Percentiles rank a stretch among this genome's conserved stretches.
These are phyloP conservation scores for Aspergillus sp. DNA, from an alignment of 2,329 filamentous ascomycete species.

Conservation along the genomic window DNA sequence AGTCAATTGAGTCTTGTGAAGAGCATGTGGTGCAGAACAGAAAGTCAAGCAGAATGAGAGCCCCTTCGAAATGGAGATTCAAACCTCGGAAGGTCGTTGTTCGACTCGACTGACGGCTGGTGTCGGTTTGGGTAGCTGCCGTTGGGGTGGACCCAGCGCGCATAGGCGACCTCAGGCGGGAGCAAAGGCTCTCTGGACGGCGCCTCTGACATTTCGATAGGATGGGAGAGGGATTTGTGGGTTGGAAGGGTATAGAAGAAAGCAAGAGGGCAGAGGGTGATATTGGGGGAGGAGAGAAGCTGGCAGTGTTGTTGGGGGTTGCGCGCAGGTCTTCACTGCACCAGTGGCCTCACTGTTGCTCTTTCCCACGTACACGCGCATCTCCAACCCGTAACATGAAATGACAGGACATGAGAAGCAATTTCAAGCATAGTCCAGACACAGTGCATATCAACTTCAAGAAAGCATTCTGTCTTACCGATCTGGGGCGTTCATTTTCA, in stretches of 20 bases:
- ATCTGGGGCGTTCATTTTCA: slow-evolving; percentile 48
- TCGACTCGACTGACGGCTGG: slow-evolving; percentile 20
- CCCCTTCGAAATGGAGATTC: slow-evolving; percentile 7
- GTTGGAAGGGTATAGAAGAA: no score
- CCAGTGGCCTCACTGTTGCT: no score
- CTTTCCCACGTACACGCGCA: no score
- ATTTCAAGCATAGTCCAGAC: no score
- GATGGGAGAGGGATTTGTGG: no score
- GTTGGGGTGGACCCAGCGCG: slow-evolving; percentile 11
- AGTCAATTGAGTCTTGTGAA: neutral
- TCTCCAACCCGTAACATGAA: neutral
- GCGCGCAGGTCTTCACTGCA: no score
- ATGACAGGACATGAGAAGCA: neutral
- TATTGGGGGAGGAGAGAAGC: no score
- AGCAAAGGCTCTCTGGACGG: slow-evolving; percentile 16
- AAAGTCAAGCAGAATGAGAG: neutral
- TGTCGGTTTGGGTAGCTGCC: slow-evolving; percentile 12
- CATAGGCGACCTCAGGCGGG: slow-evolving; percentile 16
- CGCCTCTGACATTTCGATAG: slow-evolving; percentile 2
- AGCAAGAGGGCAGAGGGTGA: no score
- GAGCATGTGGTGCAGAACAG: neutral
- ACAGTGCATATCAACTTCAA: neutral
- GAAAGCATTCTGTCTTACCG: slow-evolving; percentile 34
- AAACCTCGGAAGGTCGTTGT: slow-evolving; percentile 22
- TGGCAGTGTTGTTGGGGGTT: no score